Percentiles rank a stretch among this genome's conserved stretches.
phyloP scores from a whole-genome alignment of 345 rosid genomes.

The Mangifera indica region DNA sequence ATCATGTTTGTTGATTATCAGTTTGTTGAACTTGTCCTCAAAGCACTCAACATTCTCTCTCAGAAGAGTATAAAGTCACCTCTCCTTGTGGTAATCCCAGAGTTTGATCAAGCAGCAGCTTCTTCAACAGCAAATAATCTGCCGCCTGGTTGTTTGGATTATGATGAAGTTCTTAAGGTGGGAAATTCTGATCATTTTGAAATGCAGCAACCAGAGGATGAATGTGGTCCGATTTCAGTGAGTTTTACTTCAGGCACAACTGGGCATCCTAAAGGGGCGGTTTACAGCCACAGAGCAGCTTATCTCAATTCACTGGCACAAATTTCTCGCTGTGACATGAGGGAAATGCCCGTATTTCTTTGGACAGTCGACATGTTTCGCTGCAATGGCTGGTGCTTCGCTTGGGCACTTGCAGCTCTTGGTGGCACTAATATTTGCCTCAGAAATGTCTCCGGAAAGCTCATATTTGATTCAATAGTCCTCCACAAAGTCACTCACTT shows the following conservation, averaged over 20 bases:
- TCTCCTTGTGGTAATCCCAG: slow-evolving; percentile 32
- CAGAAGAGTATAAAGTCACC: slow-evolving; percentile 21
- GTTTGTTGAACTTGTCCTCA: slow-evolving; percentile 16
- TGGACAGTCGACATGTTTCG: slow-evolving; percentile 74
- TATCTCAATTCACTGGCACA: slow-evolving; percentile 50
- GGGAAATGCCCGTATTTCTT: slow-evolving; percentile 34
- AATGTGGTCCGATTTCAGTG: slow-evolving; percentile 54
- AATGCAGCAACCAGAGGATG: slow-evolving; percentile 29
- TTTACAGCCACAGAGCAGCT: slow-evolving; percentile 52
- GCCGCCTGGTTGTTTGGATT: slow-evolving; percentile 19
- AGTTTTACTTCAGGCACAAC: slow-evolving; percentile 64
- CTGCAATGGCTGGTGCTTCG: slow-evolving; percentile 67
- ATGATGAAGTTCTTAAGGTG: slow-evolving; percentile 28
- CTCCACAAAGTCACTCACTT: slow-evolving; percentile 44
- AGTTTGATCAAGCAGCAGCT: slow-evolving; percentile 15
- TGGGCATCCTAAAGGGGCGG: slow-evolving; percentile 55
- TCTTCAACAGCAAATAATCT: background rate
- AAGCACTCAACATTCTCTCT: slow-evolving; percentile 26
- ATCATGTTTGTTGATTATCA: slow-evolving; percentile 47
- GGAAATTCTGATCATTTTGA: slow-evolving; percentile 31
- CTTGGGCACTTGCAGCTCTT: slow-evolving; percentile 57
- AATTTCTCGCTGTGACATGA: slow-evolving; percentile 34
- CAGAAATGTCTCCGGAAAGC: slow-evolving; percentile 28
- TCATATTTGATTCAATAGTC: slow-evolving; percentile 38
- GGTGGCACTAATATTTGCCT: slow-evolving; percentile 54